Base-by-base conservation (phyloP, 1,284 basidiomycete genomes). In the Tausonia pullulans region DNA sequence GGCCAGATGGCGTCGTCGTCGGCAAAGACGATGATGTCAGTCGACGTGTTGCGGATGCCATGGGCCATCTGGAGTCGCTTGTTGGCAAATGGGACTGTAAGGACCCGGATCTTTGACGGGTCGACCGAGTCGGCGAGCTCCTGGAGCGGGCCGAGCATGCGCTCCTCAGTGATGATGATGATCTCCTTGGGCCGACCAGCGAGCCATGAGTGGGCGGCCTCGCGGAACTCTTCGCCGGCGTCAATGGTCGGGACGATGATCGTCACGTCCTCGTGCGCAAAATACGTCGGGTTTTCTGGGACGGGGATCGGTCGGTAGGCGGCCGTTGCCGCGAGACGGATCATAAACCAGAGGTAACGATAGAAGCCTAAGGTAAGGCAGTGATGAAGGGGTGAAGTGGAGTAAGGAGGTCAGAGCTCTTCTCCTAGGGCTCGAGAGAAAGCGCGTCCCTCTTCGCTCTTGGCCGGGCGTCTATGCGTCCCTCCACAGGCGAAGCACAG, bases 1-100 rank as follows among this genome's bases (percentile, higher is more conserved):
- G 91, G 91, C 91, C 91, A 95, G 72, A 95, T 91, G 58, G 91
- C 90, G 74, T 94, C 90, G 73, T 95, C 91, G 73, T 94, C 91
- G 4, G 90, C 90, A 71, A 94, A 94, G n/a, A 94, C 86, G 74
- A 94, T 91, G 75, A 95, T 93, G 73, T 94, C 91, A 2, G 91
- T 93, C 0, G 85, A 87, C 41, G 86, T 86, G 74, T 90, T 86
- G 74, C 86, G 86, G 75, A 94, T 92, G 13, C 90, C 90, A 71
- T 93, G 88, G 67, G 84, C 81, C 90, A 95, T 94, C 77, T 95
- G 90, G 43, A 93, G 79, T 11, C 90, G 86, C 75, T 94, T 94
- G 80, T 94, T 94, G 67, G 91, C 90, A 71, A 87, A 92, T 2
- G 90, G 89, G 4, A 94, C 90, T 14, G 90, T 93, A 62, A 92